phyloP scores from a whole-genome alignment of 106 monocot genomes.

The Phalaenopsis aphrodite region DNA sequence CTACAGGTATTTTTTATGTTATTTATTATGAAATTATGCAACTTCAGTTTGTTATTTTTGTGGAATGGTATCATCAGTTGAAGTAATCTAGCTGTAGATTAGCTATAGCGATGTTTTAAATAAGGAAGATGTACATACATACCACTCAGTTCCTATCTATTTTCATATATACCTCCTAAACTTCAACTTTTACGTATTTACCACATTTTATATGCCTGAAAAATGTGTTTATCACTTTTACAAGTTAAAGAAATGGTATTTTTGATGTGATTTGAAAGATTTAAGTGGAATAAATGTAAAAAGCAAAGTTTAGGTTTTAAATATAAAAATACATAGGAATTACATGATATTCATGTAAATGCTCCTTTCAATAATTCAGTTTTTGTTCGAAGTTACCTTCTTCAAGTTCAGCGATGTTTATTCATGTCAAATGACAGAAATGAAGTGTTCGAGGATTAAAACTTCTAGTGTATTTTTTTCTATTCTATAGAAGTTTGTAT shows the following conservation, averaged over 20 bases:
- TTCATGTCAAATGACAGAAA: not conserved
- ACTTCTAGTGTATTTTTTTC: not conserved
- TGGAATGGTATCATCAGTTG: not conserved
- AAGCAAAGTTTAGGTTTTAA: too few species aligned
- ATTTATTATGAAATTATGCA: not conserved
- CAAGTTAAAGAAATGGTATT: too few species aligned
- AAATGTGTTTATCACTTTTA: too few species aligned
- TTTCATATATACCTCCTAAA: too few species aligned
- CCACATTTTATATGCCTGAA: too few species aligned
- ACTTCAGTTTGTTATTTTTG: too few species aligned
- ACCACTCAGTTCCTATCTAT: too few species aligned
- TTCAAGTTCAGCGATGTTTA: not conserved
- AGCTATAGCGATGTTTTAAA: not conserved
- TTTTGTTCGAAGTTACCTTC: not conserved
- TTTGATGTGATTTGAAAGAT: too few species aligned
- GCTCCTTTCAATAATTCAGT: not conserved
- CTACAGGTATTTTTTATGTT: conserved; percentile 48
- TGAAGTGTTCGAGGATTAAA: not conserved
- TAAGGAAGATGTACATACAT: too few species aligned
- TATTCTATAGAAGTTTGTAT: not conserved
- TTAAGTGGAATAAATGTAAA: too few species aligned
- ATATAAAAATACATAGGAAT: too few species aligned
- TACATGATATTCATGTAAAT: not conserved
- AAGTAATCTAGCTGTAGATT: not conserved
- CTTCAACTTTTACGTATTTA: too few species aligned